phyloP scores from a whole-genome alignment of 73 alveolate genomes.

The Paramecium primaurelia region DNA sequence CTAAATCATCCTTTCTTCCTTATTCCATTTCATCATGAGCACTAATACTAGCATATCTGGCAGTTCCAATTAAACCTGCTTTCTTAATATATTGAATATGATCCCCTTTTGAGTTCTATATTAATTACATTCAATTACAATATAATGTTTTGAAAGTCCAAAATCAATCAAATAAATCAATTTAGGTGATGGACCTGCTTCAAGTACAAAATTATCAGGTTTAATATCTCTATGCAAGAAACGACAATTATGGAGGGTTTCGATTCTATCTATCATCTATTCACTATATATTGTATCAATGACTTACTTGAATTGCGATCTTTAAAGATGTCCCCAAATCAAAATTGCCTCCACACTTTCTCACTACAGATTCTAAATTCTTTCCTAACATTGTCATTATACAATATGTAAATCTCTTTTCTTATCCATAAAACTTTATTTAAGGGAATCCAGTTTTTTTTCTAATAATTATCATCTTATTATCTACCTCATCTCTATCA shows the following conservation, averaged over 20 bases:
- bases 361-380: conserved; percentile 11
- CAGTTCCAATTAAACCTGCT: conserved; percentile 79
- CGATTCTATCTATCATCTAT: conserved; percentile 53
- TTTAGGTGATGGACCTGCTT: conserved; percentile 36
- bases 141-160: conserved; percentile 63
- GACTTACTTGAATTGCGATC: conserved; percentile 55
- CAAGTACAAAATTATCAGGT: conserved; percentile 69
- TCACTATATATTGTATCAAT: conserved; percentile 61
- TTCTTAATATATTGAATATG: conserved; percentile 73
- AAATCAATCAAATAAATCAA: conserved; percentile 59
- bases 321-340: conserved; percentile 24
- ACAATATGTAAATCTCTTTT: conserved; percentile 4
- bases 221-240: conserved; percentile 66
- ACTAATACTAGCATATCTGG: conserved; percentile 75
- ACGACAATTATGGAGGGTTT: conserved; percentile 12
- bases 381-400: conserved; percentile 44
- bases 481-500: conserved; percentile 23
- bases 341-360: conserved; percentile 43
- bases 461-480: neutral
- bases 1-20: conserved; percentile 83
- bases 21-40: conserved; percentile 76
- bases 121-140: conserved; percentile 37
- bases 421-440: conserved; percentile 23
- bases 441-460: conserved; percentile 55
- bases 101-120: conserved; percentile 62